Evolutionary conservation across 176 grass and related monocot species (phyloP).

Genomic region (Cocos nucifera): DNA sequence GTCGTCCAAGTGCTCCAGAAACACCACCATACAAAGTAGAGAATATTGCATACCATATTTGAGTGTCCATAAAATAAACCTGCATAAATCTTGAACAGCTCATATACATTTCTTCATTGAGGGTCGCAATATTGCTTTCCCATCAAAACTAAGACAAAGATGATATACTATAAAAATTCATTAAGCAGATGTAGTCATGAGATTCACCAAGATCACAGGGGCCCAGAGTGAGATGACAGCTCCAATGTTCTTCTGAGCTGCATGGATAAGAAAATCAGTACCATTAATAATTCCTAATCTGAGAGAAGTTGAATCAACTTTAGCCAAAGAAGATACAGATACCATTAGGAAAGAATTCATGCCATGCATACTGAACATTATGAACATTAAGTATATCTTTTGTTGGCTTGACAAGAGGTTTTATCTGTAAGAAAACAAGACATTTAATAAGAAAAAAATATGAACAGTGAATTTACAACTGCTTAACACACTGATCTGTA

Average conservation of each 20-base stretch:
- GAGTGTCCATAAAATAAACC: constrained; percentile 98
- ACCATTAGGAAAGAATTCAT: constrained; percentile 96
- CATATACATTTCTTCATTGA: no score
- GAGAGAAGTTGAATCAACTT: not conserved
- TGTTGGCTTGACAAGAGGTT: constrained; percentile 82
- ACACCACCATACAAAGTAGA: constrained; percentile 87
- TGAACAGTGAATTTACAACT: not conserved
- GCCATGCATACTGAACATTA: constrained; percentile 83
- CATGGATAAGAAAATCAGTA: constrained; percentile 23
- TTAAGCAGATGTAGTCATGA: not conserved
- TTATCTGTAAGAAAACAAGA: constrained; percentile 56
- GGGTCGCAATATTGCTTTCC: no score
- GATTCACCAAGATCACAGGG: constrained; percentile 74
- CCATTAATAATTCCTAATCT: constrained; percentile 6
- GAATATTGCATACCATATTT: constrained; percentile 94
- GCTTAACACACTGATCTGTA: no score
- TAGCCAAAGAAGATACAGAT: constrained; percentile 5
- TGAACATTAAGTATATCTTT: constrained; percentile 83
- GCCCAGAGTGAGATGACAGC: constrained; percentile 80
- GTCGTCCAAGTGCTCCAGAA: constrained; percentile 90
- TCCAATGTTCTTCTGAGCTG: constrained; percentile 70
- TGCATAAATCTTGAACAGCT: constrained; percentile 18
- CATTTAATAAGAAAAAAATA: not conserved
- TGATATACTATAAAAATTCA: no score
- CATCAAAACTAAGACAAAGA: no score